Evolutionary conservation across 2,329 filamentous ascomycete species (phyloP).

Genomic region (Monosporascus sp.): DNA sequence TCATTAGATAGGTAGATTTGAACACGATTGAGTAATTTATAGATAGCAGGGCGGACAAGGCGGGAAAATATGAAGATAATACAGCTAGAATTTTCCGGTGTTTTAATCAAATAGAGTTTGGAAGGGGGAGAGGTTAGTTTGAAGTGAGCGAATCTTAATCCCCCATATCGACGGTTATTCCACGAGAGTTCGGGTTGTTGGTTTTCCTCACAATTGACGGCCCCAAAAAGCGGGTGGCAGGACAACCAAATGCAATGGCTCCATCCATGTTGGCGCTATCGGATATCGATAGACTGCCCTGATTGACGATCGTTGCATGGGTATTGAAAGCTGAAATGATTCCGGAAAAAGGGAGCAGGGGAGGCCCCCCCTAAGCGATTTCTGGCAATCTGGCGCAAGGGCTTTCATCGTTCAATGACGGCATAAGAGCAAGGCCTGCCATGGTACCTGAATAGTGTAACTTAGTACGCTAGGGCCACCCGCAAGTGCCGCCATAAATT

Average conservation of each 20-base stretch:
- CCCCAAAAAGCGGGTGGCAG: constrained; percentile 24
- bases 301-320: background rate
- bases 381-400: no score
- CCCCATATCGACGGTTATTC: no score
- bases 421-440: background rate
- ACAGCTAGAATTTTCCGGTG: no score
- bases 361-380: no score
- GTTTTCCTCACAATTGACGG: background rate
- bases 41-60: no score
- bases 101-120: background rate
- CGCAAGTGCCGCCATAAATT: background rate
- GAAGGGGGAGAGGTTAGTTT: background rate
- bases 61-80: no score
- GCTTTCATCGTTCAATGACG: no score
- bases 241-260: constrained; percentile 23
- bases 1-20: background rate
- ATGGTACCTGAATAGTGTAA: background rate
- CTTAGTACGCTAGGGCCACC: background rate
- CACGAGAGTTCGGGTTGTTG: background rate
- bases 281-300: background rate
- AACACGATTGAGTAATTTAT: background rate
- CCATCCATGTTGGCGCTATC: constrained; percentile 7
- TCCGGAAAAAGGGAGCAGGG: background rate
- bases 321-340: background rate
- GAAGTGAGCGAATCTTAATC: no score